These are phyloP conservation scores for Termitomyces sp. DNA, from an alignment of 768 basidiomycete genomes.

Conservation along the genomic window DNA sequence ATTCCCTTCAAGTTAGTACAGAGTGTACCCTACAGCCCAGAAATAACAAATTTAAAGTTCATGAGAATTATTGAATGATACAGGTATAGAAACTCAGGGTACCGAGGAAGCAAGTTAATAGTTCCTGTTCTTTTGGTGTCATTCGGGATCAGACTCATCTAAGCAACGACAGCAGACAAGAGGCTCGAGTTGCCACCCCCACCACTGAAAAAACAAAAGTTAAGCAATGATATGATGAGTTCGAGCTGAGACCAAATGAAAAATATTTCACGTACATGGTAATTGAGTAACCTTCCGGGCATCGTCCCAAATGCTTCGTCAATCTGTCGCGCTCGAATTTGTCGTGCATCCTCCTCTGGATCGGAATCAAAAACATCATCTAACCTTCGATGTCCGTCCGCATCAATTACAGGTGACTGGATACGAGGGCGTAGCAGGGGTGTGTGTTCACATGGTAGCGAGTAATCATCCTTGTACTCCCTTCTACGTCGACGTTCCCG, in stretches of 20 bases:
- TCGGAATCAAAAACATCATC: conserved; percentile 19
- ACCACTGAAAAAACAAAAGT: conserved; percentile 56
- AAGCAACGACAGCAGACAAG: conserved; percentile 61
- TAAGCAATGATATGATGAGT: not conserved
- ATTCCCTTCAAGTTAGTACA: not conserved
- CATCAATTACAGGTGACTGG: conserved; percentile 6
- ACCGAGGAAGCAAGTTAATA: not conserved
- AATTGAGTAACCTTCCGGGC: conserved; percentile 68
- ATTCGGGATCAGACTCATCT: conserved; percentile 49
- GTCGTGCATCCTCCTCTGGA: conserved; percentile 30
- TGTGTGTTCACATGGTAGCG: conserved; percentile 31
- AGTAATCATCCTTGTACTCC: conserved; percentile 3
- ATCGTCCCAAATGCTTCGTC: conserved; percentile 61
- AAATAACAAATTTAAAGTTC: not conserved
- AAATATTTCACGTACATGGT: conserved; percentile 48
- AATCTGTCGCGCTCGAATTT: conserved; percentile 46
- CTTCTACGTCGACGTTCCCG: conserved; percentile 14
- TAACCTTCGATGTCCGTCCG: conserved; percentile 1
- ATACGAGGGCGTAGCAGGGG: conserved; percentile 25
- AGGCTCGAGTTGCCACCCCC: conserved; percentile 76
- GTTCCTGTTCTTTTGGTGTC: conserved; percentile 10
- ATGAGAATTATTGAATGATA: not conserved
- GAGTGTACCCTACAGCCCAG: not conserved
- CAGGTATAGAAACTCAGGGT: not conserved
- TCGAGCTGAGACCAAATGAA: not conserved